Base-by-base conservation (phyloP, 768 basidiomycete genomes). In the Leccinum subgranulosum region DNA sequence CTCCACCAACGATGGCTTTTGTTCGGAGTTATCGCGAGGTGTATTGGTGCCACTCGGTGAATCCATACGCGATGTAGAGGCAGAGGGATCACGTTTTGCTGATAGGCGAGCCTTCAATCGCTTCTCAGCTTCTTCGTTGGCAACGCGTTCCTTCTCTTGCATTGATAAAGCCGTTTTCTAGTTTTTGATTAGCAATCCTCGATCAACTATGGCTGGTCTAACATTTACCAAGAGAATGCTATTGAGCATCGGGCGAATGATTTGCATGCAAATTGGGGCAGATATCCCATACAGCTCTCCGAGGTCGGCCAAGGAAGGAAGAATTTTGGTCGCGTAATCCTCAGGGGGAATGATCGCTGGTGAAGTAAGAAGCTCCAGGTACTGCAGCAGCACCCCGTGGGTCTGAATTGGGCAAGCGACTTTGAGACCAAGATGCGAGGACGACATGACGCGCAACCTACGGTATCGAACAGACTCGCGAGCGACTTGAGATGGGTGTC, bases 321-420 rank as follows among this genome's bases (percentile, higher is more conserved):
- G 74, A 23, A 92, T 77, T 64, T 81, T 84, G 45, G 80, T 80
- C 17, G 86, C 83, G 65, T 94, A 95, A 54, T 92, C 88, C 55
- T 86, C 79, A 0, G 87, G 74, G 15, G 82, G 67, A 21, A 96
- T 75, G 11, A 89, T 84, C 19, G 80, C 75, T 11, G 88, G 85
- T 19, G 88, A 84, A 12, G 86, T 87, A 54, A 99, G 79, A 56
- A 98, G 81, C 59, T 97, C 95, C 56, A 94, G 73, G 70, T 94
- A 97, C 78, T 98, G 97, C 53, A 94, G 78, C 45, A 98, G 78
- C 28, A 96, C 90, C 4, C 90, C 94, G 61, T 98, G 94, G 8
- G 86, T 92, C 94, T 97, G 72, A 39, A 67, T 62, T 62, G 47
- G 45, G 55, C 25, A 59, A 68, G 58, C 51, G 50, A 58, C 25